phyloP scores from a whole-genome alignment of 305 asterid genomes.

The Fraxinus greggii region DNA sequence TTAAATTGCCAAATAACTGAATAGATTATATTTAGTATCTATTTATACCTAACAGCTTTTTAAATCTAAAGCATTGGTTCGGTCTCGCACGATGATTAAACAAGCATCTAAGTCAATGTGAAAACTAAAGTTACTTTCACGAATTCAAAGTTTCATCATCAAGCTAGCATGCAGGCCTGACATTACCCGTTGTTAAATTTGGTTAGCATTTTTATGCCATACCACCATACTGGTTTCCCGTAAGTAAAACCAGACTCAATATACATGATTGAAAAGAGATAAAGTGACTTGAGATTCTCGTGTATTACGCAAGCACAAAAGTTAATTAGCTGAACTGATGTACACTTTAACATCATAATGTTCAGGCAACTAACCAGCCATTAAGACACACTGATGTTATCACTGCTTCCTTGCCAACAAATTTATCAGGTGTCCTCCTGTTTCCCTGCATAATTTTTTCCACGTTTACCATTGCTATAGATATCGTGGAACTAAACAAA shows the following conservation, averaged over 20 bases:
- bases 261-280: background rate
- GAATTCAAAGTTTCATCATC: background rate
- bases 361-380: slow-evolving; percentile 79
- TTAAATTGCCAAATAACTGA: background rate
- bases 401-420: slow-evolving; percentile 95
- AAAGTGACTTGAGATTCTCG: background rate
- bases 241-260: slow-evolving; percentile 2
- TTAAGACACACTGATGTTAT: slow-evolving; percentile 89
- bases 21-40: background rate
- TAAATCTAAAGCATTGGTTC: background rate
- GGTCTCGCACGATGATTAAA: background rate
- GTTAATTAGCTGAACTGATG: slow-evolving; percentile 16
- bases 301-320: slow-evolving; percentile 7
- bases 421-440: slow-evolving; percentile 92
- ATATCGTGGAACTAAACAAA: background rate
- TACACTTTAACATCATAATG: slow-evolving; percentile 1
- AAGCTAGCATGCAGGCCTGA: background rate
- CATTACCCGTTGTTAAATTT: background rate
- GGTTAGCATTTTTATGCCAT: background rate
- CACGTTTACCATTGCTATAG: slow-evolving; percentile 8
- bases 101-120: background rate
- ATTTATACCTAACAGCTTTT: background rate
- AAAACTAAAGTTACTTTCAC: background rate
- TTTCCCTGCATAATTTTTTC: slow-evolving; percentile 68
- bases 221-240: background rate